These are phyloP conservation scores for Fraxinus angustifolia DNA, from an alignment of 305 asterid genomes.

Conservation along the genomic window DNA sequence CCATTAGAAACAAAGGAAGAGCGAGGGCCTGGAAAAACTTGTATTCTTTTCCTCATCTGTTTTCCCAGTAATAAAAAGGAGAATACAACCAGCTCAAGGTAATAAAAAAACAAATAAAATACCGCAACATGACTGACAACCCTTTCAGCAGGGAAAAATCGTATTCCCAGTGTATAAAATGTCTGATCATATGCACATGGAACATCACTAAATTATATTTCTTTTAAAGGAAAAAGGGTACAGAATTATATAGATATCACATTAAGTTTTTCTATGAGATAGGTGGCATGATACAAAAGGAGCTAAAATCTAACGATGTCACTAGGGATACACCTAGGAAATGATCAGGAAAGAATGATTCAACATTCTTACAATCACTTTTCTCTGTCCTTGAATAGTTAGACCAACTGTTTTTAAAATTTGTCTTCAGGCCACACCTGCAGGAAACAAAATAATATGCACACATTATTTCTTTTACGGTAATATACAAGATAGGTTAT, in stretches of 20 bases:
- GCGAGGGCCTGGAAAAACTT: not conserved
- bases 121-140: not conserved
- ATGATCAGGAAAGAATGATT: constrained; percentile 34
- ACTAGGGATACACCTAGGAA: constrained; percentile 29
- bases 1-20: not conserved
- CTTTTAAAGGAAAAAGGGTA: constrained; percentile 15
- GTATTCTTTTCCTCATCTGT: not conserved
- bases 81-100: not conserved
- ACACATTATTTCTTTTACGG: constrained; percentile 1
- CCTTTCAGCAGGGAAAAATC: not conserved
- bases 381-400: constrained; percentile 25
- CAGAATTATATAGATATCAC: constrained; percentile 21
- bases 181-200: constrained; percentile 7
- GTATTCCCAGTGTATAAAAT: not conserved
- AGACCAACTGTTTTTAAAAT: constrained; percentile 31
- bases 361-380: constrained; percentile 43
- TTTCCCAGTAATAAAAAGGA: not conserved
- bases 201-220: constrained; percentile 24
- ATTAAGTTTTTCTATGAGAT: constrained; percentile 44
- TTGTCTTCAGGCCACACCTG: constrained; percentile 43
- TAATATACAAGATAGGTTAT: not conserved
- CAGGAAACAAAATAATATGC: constrained; percentile 17
- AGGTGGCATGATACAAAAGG: constrained; percentile 50
- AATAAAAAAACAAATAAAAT: not conserved
- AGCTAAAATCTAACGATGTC: constrained; percentile 31